Evolutionary conservation across 1,139 yeast genomes (phyloP).

Genomic region (Geotrichum fermentans): DNA sequence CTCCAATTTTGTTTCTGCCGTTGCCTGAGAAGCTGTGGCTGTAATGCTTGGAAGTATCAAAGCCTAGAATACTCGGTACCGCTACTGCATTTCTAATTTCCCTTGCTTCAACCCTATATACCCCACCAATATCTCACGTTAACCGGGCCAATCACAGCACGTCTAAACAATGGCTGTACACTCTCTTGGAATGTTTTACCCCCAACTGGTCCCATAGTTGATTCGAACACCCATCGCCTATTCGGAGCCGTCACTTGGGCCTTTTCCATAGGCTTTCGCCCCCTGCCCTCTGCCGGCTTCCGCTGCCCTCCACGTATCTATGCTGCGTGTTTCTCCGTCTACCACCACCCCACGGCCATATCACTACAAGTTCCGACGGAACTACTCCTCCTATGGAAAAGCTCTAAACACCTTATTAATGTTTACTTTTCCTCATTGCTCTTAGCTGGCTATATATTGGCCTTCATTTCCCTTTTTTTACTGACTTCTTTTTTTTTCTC

Average conservation of each 20-base stretch:
- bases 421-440: not conserved
- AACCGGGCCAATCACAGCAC: not conserved
- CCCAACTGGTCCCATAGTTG: not conserved
- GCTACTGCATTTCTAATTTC: not conserved
- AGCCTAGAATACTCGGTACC: too few relatives aligned
- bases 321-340: conserved; percentile 8
- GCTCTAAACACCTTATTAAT: not conserved
- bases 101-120: not conserved
- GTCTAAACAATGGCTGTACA: not conserved
- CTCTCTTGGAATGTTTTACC: not conserved
- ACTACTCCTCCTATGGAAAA: not conserved
- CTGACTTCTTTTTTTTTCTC: not conserved
- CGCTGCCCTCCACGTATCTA: conserved; percentile 27
- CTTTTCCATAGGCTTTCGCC: not conserved
- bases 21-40: too few relatives aligned
- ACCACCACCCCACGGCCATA: too few relatives aligned
- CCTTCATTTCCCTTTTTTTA: not conserved
- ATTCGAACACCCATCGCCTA: too few relatives aligned
- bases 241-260: not conserved
- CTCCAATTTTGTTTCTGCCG: too few relatives aligned
- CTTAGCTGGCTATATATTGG: not conserved
- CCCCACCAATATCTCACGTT: not conserved
- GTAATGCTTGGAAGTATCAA: too few relatives aligned
- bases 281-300: conserved; percentile 32
- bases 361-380: conserved; percentile 39